Evolutionary conservation across 306 rosid species (phyloP).

Genomic region (Ormosia semicastrata): DNA sequence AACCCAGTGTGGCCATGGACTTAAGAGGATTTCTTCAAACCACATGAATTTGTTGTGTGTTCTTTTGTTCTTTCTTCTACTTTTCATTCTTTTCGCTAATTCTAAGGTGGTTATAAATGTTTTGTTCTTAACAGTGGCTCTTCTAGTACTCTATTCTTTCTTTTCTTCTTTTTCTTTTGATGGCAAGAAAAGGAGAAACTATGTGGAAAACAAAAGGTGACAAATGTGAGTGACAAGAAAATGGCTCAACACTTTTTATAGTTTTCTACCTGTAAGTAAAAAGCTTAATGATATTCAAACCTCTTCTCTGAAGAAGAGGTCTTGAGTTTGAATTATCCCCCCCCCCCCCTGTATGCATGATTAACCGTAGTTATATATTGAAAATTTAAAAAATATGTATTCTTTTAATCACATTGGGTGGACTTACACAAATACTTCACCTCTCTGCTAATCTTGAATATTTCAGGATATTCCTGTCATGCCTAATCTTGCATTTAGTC

Average conservation of each 20-base stretch:
- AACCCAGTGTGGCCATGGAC: background rate
- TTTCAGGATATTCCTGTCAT: constrained; percentile 28
- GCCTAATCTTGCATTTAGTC: background rate
- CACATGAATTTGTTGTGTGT: background rate
- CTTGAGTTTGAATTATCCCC: background rate
- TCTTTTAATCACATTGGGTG: background rate
- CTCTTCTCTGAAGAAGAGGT: background rate
- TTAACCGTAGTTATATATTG: background rate
- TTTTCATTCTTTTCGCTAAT: background rate
- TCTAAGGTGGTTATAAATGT: background rate
- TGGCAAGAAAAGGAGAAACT: background rate
- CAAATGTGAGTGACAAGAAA: background rate
- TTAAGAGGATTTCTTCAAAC: background rate
- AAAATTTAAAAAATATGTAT: background rate
- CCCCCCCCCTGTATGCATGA: background rate
- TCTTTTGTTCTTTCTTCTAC: background rate
- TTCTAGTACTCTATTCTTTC: background rate
- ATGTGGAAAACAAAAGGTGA: background rate
- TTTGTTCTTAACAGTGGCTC: background rate
- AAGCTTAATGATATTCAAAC: background rate
- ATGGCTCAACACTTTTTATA: background rate
- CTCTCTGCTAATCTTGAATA: constrained; percentile 18
- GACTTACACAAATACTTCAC: background rate
- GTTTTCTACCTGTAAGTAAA: background rate
- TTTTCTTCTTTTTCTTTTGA: background rate